phyloP scores from a whole-genome alignment of 371 early-diverging fungal species.

The Antonospora locustae region DNA sequence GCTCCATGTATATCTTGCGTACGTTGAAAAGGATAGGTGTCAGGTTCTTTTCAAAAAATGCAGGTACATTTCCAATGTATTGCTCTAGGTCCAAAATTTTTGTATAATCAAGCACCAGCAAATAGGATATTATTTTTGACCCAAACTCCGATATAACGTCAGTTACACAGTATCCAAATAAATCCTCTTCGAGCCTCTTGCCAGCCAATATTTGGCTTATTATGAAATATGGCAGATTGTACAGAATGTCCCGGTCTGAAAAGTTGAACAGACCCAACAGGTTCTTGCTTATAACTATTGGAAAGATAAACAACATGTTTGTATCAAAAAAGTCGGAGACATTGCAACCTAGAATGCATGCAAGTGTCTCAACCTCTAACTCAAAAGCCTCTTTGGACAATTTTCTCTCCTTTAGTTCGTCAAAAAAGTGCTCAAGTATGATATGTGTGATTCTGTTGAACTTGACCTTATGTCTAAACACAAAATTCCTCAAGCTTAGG shows the following conservation, averaged over 20 bases:
- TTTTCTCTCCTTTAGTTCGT: not conserved
- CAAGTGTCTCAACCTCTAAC: not conserved
- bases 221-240: too few relatives aligned
- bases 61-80: not conserved
- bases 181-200: too few relatives aligned
- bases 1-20: slow-evolving; percentile 23
- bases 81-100: too few relatives aligned
- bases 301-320: not conserved
- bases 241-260: too few relatives aligned
- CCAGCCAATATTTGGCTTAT: too few relatives aligned
- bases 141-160: too few relatives aligned
- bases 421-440: slow-evolving; percentile 12
- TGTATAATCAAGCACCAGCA: too few relatives aligned
- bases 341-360: not conserved
- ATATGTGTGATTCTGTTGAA: slow-evolving; percentile 8
- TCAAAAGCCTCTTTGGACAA: not conserved
- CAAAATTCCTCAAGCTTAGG: slow-evolving; percentile 2
- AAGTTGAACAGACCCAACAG: not conserved
- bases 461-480: not conserved
- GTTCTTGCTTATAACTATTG: not conserved
- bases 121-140: too few relatives aligned
- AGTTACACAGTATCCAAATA: too few relatives aligned
- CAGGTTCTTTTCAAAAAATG: slow-evolving; percentile 15
- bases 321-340: not conserved
- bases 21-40: slow-evolving; percentile 16